Evolutionary conservation across 1,284 basidiomycete genomes (phyloP).

Genomic region (Tremellales sp.): DNA sequence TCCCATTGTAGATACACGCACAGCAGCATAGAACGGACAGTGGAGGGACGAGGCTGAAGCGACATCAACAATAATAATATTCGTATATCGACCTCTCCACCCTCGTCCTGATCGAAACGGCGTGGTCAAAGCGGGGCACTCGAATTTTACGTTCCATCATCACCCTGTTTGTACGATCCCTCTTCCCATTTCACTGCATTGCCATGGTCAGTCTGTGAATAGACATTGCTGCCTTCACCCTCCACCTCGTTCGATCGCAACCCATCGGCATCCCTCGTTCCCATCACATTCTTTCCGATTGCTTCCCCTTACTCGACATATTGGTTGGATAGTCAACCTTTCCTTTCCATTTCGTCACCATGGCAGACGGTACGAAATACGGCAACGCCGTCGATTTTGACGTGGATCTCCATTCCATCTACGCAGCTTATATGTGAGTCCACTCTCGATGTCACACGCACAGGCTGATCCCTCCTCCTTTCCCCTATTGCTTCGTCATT

Average conservation of each 20-base stretch:
- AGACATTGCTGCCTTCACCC: background rate
- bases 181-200: background rate
- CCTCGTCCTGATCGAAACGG: too few relatives aligned
- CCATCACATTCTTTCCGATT: background rate
- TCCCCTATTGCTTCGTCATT: slow-evolving; percentile 59
- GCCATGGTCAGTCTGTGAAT: background rate
- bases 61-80: too few relatives aligned
- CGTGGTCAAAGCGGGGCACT: too few relatives aligned
- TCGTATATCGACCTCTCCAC: too few relatives aligned
- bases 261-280: background rate
- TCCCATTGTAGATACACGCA: too few relatives aligned
- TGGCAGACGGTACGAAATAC: slow-evolving; percentile 40
- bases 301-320: too few relatives aligned
- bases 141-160: too few relatives aligned
- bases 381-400: slow-evolving; percentile 77
- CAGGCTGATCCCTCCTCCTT: slow-evolving; percentile 89
- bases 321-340: background rate
- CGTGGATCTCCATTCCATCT: slow-evolving; percentile 78
- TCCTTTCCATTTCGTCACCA: slow-evolving; percentile 7
- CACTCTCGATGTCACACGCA: slow-evolving; percentile 48
- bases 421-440: slow-evolving; percentile 67
- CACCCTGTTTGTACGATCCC: background rate
- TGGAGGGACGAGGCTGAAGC: too few relatives aligned
- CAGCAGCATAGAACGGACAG: too few relatives aligned
- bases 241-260: background rate